Percentiles rank a stretch among this genome's conserved stretches.
Conservation (phyloP, 768 basidiomycete species). For the Sporobolomyces pararoseus region DNA sequence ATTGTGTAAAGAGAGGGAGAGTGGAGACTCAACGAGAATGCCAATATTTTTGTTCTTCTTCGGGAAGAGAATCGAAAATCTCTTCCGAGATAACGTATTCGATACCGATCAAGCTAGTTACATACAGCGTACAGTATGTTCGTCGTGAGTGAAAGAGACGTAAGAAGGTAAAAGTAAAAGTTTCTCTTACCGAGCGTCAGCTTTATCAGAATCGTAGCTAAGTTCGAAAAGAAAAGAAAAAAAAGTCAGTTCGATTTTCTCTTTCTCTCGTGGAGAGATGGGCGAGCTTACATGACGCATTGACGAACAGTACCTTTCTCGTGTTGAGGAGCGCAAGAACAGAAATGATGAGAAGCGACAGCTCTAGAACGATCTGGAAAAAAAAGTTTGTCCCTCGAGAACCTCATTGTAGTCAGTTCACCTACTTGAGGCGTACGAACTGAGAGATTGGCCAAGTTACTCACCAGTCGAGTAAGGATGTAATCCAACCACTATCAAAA, state of each 20-base stretch:
- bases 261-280: neutral
- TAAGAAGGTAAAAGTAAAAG: neutral
- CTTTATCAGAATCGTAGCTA: conserved; percentile 53
- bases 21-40: conserved; percentile 49
- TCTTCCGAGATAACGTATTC: conserved; percentile 57
- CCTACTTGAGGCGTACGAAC: too few species aligned
- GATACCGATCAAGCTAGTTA: conserved; percentile 54
- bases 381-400: too few species aligned
- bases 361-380: conserved; percentile 2
- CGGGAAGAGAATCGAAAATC: conserved; percentile 52
- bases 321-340: conserved; percentile 8
- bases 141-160: too few species aligned
- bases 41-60: conserved; percentile 57
- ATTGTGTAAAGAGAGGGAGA: neutral
- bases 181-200: conserved; percentile 49
- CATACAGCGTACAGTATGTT: neutral
- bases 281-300: conserved; percentile 49
- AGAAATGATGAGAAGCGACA: conserved; percentile 32
- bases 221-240: neutral
- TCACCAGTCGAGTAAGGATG: neutral
- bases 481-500: neutral
- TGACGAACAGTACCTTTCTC: conserved; percentile 44
- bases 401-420: too few species aligned
- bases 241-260: too few species aligned
- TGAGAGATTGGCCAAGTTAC: too few species aligned